Conservation (phyloP, 371 early-diverging fungal species). For the Haplosporangium sp. region DNA sequence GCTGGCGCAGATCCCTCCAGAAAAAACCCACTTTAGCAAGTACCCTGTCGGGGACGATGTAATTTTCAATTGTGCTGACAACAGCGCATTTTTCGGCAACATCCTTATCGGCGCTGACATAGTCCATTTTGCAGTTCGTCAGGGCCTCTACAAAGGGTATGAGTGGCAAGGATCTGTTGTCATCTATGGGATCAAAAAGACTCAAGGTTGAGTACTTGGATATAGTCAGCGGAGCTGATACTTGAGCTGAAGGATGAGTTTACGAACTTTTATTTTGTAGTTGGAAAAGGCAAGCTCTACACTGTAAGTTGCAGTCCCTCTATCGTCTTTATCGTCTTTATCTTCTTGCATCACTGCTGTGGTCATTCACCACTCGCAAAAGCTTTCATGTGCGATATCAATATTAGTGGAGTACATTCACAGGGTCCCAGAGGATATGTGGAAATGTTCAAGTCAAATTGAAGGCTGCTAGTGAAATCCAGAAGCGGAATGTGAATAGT, state of each 20-base stretch:
- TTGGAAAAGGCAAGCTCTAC: conserved; percentile 25
- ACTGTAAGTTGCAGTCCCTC: conserved; percentile 10
- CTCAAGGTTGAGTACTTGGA: conserved; percentile 19
- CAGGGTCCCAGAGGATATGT: too few species aligned
- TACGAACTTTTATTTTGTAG: conserved; percentile 17
- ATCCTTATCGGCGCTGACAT: conserved; percentile 31
- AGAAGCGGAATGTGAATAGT: too few species aligned
- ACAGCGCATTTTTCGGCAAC: conserved; percentile 12
- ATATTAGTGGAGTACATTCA: too few species aligned
- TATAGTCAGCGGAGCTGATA: conserved; percentile 27
- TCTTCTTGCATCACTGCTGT: too few species aligned
- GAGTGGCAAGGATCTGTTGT: conserved; percentile 4
- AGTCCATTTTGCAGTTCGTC: conserved; percentile 23
- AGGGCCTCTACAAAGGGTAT: conserved; percentile 19
- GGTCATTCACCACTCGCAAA: too few species aligned
- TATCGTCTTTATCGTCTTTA: not conserved
- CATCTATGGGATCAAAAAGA: conserved; percentile 6
- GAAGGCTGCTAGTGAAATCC: too few species aligned
- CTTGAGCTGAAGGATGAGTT: conserved; percentile 20
- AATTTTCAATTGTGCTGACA: conserved; percentile 23
- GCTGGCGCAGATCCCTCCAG: conserved; percentile 23
- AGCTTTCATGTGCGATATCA: too few species aligned
- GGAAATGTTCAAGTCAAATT: too few species aligned
- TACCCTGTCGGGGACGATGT: conserved; percentile 16
- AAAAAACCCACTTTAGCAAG: conserved; percentile 31